Evolutionary conservation across 441 rosid species (phyloP).

Genomic region (Erodium moschatum): DNA sequence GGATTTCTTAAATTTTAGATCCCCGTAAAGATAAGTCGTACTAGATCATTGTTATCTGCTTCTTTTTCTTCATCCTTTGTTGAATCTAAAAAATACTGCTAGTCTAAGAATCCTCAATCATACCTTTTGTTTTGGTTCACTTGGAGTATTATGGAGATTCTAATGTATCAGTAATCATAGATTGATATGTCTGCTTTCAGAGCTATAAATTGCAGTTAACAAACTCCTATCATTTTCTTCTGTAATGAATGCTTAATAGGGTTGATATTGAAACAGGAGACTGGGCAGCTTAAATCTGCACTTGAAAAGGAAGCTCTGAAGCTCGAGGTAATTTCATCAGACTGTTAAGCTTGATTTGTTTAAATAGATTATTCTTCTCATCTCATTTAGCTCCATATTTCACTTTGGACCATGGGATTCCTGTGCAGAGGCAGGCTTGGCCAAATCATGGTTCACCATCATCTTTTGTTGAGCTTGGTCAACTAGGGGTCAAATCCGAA

Average conservation of each 20-base stretch:
- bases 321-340: constrained; percentile 43
- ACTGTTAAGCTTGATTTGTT: not conserved
- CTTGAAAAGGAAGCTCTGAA: constrained; percentile 55
- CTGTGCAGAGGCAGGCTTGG: constrained; percentile 49
- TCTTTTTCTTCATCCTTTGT: not conserved
- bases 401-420: constrained; percentile 9
- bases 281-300: constrained; percentile 40
- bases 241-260: not conserved
- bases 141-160: not conserved
- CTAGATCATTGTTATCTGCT: not conserved
- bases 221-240: not conserved
- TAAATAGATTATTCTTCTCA: not conserved
- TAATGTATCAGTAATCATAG: not conserved
- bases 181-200: not conserved
- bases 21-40: not conserved
- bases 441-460: constrained; percentile 42
- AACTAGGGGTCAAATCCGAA: constrained; percentile 26
- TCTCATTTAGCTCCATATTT: not conserved
- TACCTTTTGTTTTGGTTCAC: not conserved
- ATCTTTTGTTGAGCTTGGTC: constrained; percentile 37
- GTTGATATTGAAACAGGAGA: constrained; percentile 36
- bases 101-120: not conserved
- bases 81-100: not conserved
- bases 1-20: too few species aligned
- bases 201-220: not conserved